These are phyloP conservation scores for Chloris gayana DNA, from an alignment of 176 grass and related monocot genomes.

Conservation along the genomic window DNA sequence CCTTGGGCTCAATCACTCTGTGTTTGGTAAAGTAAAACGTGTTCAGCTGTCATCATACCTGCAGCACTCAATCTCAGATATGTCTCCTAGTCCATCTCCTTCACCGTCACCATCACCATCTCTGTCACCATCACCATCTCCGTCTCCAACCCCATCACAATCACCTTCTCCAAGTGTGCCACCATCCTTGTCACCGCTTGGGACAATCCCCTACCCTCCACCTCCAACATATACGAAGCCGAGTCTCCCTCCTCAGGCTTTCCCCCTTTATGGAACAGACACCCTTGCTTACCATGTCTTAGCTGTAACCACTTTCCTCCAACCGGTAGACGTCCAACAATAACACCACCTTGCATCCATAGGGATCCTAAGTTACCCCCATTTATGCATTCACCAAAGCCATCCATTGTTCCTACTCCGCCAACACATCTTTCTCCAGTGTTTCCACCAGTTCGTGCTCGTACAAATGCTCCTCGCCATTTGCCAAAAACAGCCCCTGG, in stretches of 20 bases:
- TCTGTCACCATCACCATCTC: conserved; percentile 38
- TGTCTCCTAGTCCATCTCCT: conserved; percentile 68
- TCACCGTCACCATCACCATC: conserved; percentile 39
- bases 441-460: conserved; percentile 39
- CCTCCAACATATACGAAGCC: conserved; percentile 34
- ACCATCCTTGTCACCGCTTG: conserved; percentile 39
- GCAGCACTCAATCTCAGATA: conserved; percentile 54
- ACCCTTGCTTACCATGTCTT: conserved; percentile 47
- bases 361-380: conserved; percentile 34
- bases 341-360: conserved; percentile 52
- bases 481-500: conserved; percentile 35
- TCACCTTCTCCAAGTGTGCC: conserved; percentile 40
- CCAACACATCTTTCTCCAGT: conserved; percentile 42
- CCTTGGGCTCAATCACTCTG: conserved; percentile 81
- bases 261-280: conserved; percentile 38
- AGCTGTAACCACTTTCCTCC: conserved; percentile 39
- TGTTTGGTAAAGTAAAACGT: conserved; percentile 87
- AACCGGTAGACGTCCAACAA: conserved; percentile 26
- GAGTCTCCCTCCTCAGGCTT: conserved; percentile 32
- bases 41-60: conserved; percentile 77
- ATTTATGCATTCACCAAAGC: conserved; percentile 33
- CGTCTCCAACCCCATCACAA: conserved; percentile 41
- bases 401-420: conserved; percentile 22
- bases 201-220: conserved; percentile 24
- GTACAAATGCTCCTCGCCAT: conserved; percentile 27